phyloP scores from a whole-genome alignment of 495 filamentous ascomycete species.

The Penicillium ucsense region DNA sequence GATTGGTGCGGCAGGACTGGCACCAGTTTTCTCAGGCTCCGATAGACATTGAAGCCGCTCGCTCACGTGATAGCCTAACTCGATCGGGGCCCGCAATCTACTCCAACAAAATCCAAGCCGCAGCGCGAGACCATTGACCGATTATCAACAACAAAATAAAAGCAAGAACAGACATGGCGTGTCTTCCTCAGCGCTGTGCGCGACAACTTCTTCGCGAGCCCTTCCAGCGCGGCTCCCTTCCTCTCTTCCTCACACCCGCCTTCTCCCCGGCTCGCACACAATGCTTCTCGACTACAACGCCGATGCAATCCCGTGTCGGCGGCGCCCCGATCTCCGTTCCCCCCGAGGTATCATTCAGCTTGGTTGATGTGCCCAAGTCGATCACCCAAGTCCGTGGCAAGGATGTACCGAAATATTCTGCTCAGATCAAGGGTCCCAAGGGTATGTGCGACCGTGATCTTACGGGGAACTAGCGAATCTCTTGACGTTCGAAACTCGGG shows the following conservation, averaged over 20 bases:
- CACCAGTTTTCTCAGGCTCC: not conserved
- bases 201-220: slow-evolving; percentile 32
- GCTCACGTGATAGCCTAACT: slow-evolving; percentile 29
- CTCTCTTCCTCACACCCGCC: slow-evolving; percentile 66
- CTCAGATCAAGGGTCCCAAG: slow-evolving; percentile 66
- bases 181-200: slow-evolving; percentile 31
- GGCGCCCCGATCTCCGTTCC: slow-evolving; percentile 73
- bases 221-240: slow-evolving; percentile 35
- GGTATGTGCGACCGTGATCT: slow-evolving; percentile 36
- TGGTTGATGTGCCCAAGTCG: slow-evolving; percentile 47
- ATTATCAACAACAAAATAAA: slow-evolving; percentile 7
- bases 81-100: slow-evolving; percentile 9
- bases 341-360: slow-evolving; percentile 63
- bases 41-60: not conserved
- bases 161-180: slow-evolving; percentile 17
- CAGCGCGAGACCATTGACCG: slow-evolving; percentile 16
- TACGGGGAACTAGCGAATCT: not conserved
- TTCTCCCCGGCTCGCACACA: slow-evolving; percentile 48
- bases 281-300: slow-evolving; percentile 62
- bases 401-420: slow-evolving; percentile 43
- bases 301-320: slow-evolving; percentile 69
- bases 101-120: slow-evolving; percentile 29
- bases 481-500: not conserved
- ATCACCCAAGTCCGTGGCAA: slow-evolving; percentile 41
- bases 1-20: not conserved